Conservation (phyloP, 129 eudicot genomes). For the Centaurea solstitialis region DNA sequence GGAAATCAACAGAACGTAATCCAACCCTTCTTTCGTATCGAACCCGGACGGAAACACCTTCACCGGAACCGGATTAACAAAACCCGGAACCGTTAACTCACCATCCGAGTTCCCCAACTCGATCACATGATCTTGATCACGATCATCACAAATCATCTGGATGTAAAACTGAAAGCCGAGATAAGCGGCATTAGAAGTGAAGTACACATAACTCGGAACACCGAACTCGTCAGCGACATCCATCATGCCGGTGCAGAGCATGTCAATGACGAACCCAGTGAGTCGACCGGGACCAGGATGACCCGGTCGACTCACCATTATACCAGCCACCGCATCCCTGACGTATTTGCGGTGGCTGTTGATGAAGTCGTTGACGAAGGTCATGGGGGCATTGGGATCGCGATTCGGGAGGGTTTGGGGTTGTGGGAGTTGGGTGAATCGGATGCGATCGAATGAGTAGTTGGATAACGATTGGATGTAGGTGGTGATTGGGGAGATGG, state of each 20-base stretch:
- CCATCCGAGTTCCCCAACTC: conserved; percentile 13
- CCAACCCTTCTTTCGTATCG: conserved; percentile 14
- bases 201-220: conserved; percentile 21
- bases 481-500: conserved; percentile 21
- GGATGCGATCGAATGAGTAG: neutral
- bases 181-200: conserved; percentile 26
- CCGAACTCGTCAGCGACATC: conserved; percentile 25
- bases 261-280: conserved; percentile 25
- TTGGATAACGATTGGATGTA: conserved; percentile 8
- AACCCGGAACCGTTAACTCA: neutral
- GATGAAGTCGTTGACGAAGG: conserved; percentile 27
- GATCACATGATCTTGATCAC: neutral
- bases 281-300: conserved; percentile 7
- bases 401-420: conserved; percentile 11
- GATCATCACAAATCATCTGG: conserved; percentile 2
- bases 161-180: conserved; percentile 19
- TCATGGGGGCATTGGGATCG: conserved; percentile 28
- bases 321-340: neutral
- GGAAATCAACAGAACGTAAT: neutral
- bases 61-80: conserved; percentile 2
- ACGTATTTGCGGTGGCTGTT: conserved; percentile 25
- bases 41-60: conserved; percentile 25
- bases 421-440: conserved; percentile 23
- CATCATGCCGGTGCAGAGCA: conserved; percentile 27
- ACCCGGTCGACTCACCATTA: conserved; percentile 4